Base-by-base conservation (phyloP, 2,329 filamentous ascomycete genomes). In the Graphilbum sp. region DNA sequence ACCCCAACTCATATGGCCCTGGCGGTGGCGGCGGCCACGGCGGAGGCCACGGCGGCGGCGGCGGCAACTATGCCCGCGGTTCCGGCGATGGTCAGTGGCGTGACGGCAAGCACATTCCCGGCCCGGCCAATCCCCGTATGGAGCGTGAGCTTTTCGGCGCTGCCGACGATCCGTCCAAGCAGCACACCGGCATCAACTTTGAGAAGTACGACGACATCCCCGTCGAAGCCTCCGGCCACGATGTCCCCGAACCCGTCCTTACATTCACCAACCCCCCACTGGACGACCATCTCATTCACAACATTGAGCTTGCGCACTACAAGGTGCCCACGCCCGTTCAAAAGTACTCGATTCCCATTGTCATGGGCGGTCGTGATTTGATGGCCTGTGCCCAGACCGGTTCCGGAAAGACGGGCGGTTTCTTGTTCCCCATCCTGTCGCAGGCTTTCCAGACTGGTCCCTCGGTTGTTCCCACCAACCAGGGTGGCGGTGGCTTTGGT, bases 351-450 rank as follows among this genome's bases (percentile, higher is more conserved):
- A 94, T 98, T 41, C 90, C 90, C 49, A 98, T 98, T 54, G 90
- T 98, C 57, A 94, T 94, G 83, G 80, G 78, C 51, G 90, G 90
- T 47, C 86, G 90, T 64, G 90, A 98, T 63, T 69, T 98, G 57
- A 98, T 98, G 90, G 90, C 90, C 61, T 98, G 90, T 70, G 90
- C 90, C 53, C 90, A 98, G 72, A 98, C 90, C 51, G 90, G 88
- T 79, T 98, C 90, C 54, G 90, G 90, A 72, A 98, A 98, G 75
- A 98, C 90, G 59, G 90, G 90, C 69, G 90, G 90, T 71, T 98
- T 98, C 75, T 69, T 98, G 47, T 98, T 98, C 71, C 90, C 90
- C 42, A 96, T 98, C 48, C 74, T 98, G 36, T 95, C 90, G n/a
- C 88, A 98, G 64, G 85, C 88, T 38, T 96, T 87, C 70, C 72